These are phyloP conservation scores for Saccharomyces uvarum DNA, from an alignment of 1,139 yeast species.

Conservation along the genomic window DNA sequence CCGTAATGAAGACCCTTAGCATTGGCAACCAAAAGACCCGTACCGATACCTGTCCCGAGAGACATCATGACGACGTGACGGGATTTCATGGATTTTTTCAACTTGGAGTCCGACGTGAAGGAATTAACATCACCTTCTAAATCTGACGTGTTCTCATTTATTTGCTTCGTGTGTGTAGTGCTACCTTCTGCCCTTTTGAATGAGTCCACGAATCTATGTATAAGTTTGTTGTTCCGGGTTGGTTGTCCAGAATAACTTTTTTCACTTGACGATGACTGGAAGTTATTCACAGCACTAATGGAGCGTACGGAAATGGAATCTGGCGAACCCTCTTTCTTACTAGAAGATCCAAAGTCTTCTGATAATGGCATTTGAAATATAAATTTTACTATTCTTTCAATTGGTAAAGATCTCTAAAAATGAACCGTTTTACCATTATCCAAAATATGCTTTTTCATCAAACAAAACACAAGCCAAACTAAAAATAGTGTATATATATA, in stretches of 20 bases:
- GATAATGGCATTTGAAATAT: not conserved
- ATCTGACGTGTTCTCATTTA: slow-evolving; percentile 4
- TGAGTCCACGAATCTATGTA: slow-evolving; percentile 10
- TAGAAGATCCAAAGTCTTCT: not conserved
- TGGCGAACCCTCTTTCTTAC: not conserved
- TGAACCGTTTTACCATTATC: not conserved
- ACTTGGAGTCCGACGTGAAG: slow-evolving; percentile 9
- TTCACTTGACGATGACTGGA: not conserved
- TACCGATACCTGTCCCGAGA: slow-evolving; percentile 75
- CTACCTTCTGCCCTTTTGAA: slow-evolving; percentile 11
- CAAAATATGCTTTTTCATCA: not conserved
- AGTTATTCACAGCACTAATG: not conserved
- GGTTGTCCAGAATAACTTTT: not conserved
- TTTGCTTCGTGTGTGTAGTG: not conserved
- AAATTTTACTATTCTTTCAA: not conserved
- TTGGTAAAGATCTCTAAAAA: not conserved
- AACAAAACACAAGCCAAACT: not conserved
- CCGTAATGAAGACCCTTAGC: slow-evolving; percentile 59
- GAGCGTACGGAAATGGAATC: not conserved
- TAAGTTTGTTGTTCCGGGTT: not conserved
- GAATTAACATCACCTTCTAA: slow-evolving; percentile 10
- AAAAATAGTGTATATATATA: not conserved
- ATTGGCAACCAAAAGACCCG: slow-evolving; percentile 66
- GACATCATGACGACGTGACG: slow-evolving; percentile 60
- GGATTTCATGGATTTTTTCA: slow-evolving; percentile 40